phyloP scores from a whole-genome alignment of 2,329 filamentous ascomycete species.

The Beauveria asiatica region DNA sequence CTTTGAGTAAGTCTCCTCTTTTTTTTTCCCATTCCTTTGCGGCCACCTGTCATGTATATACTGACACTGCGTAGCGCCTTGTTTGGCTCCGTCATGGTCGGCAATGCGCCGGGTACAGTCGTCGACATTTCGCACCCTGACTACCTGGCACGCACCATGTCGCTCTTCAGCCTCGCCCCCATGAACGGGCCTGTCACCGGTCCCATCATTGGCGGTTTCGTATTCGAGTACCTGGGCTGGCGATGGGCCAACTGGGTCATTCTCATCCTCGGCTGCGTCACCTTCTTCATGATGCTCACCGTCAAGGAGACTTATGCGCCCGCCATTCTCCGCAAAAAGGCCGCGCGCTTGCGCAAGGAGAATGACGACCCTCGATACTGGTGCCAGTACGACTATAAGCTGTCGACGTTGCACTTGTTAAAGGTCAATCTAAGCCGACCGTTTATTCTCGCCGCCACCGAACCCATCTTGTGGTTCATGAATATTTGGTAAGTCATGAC shows the following conservation, averaged over 20 bases:
- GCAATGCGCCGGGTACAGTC: constrained; percentile 74
- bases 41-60: background rate
- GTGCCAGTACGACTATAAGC: constrained; percentile 64
- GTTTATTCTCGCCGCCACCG: constrained; percentile 63
- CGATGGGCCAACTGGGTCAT: constrained; percentile 73
- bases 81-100: constrained; percentile 67
- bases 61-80: constrained; percentile 26
- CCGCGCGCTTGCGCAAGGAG: constrained; percentile 50
- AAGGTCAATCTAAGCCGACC: constrained; percentile 66
- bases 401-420: constrained; percentile 52
- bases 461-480: constrained; percentile 65
- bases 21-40: background rate
- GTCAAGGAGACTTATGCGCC: constrained; percentile 67
- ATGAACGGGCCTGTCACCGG: constrained; percentile 59
- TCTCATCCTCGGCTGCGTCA: constrained; percentile 56
- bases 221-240: constrained; percentile 63
- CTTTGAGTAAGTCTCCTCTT: constrained; percentile 45
- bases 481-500: constrained; percentile 40
- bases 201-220: constrained; percentile 59
- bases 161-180: constrained; percentile 74
- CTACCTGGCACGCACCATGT: constrained; percentile 73
- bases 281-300: constrained; percentile 45
- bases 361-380: constrained; percentile 62
- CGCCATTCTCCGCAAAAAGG: constrained; percentile 56
- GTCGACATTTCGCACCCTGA: constrained; percentile 77